Conservation (phyloP, 192 early-diverging fungal genomes). For the Backusella australiensis region DNA sequence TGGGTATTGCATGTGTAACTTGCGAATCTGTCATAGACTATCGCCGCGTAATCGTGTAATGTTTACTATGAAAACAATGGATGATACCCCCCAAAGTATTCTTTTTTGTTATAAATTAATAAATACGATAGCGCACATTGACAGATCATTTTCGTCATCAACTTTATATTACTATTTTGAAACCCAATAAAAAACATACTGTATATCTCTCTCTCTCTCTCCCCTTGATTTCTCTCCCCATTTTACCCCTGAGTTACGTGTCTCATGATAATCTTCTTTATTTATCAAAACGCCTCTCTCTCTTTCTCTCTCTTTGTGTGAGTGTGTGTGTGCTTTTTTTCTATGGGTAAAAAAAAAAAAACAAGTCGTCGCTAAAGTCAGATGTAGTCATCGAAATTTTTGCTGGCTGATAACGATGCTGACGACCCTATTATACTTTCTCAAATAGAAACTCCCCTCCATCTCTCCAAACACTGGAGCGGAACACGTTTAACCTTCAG, state of each 20-base stretch:
- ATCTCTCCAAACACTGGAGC: neutral
- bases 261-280: neutral
- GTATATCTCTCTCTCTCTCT: neutral
- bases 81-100: neutral
- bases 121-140: neutral
- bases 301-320: neutral
- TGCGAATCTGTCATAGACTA: neutral
- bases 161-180: neutral
- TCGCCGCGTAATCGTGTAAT: neutral
- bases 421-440: neutral
- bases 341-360: neutral
- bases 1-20: neutral
- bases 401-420: neutral
- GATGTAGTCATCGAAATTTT: neutral
- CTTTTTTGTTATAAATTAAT: neutral
- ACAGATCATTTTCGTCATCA: neutral
- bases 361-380: neutral
- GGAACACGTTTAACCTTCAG: neutral
- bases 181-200: neutral
- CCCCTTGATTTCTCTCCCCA: neutral
- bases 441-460: neutral
- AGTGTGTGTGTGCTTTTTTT: neutral
- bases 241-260: neutral
- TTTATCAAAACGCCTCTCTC: neutral
- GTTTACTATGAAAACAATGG: neutral